phyloP scores from a whole-genome alignment of 2,329 filamentous ascomycete species.

The Fusarium bulbicola region DNA sequence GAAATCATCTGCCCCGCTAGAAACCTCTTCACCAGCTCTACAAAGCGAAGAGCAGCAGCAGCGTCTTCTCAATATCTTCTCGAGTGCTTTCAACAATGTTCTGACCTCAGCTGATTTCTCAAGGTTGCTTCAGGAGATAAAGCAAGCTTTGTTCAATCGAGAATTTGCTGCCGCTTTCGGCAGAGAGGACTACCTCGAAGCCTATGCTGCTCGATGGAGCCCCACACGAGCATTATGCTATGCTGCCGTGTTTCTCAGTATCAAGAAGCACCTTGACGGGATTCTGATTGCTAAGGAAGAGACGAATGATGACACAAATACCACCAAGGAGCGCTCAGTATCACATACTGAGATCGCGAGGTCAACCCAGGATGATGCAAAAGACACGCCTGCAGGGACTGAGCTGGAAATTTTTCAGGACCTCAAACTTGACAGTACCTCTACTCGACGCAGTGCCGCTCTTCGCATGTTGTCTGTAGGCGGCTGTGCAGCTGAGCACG shows the following conservation, averaged over 20 bases:
- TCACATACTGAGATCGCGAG: background rate
- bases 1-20: constrained; percentile 22
- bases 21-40: constrained; percentile 21
- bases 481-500: constrained; percentile 70
- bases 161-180: constrained; percentile 87
- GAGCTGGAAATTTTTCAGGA: constrained; percentile 4
- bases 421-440: constrained; percentile 8
- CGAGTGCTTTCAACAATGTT: constrained; percentile 65
- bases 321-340: background rate
- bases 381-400: background rate
- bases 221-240: constrained; percentile 87
- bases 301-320: background rate
- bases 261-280: constrained; percentile 48
- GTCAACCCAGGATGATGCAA: background rate
- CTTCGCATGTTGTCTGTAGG: constrained; percentile 60
- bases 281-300: constrained; percentile 28
- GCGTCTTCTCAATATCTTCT: constrained; percentile 77
- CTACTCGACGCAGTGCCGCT: background rate
- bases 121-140: constrained; percentile 78
- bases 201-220: constrained; percentile 92
- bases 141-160: constrained; percentile 83
- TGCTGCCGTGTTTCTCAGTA: constrained; percentile 59
- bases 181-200: constrained; percentile 73
- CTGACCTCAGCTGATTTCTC: constrained; percentile 59
- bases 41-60: constrained; percentile 61